Percentiles rank a stretch among this genome's conserved stretches.
Evolutionary conservation across 2,329 filamentous ascomycete species (phyloP).

Genomic region (Xylogone sp.): DNA sequence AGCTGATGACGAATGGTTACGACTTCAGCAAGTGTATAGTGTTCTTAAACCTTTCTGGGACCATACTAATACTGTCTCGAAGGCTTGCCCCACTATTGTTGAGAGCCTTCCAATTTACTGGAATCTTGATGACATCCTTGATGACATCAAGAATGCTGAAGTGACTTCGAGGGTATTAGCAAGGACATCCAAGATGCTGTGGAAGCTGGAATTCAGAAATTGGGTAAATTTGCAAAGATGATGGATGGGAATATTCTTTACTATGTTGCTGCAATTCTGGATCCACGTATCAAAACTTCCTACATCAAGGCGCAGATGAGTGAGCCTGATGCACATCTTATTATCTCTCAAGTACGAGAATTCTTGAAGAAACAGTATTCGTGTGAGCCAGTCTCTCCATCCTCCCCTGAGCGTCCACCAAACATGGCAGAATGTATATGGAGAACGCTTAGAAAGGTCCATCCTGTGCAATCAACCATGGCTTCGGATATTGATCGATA

Average conservation of each 20-base stretch:
- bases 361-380: no score
- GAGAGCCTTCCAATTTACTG: background rate
- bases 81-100: background rate
- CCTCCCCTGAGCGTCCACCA: background rate
- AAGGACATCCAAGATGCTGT: background rate
- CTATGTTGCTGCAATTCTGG: no score
- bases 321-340: no score
- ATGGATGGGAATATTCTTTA: no score
- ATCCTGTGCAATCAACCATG: background rate
- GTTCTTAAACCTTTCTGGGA: no score
- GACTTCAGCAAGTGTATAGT: no score
- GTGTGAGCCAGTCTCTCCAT: no score
- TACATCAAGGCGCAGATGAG: no score
- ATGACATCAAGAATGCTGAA: background rate
- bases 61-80: background rate
- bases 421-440: background rate
- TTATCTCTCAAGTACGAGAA: no score
- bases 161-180: background rate
- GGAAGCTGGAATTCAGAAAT: background rate
- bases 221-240: background rate
- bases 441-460: background rate
- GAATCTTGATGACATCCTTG: no score
- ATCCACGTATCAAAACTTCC: no score
- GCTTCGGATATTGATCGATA: background rate
- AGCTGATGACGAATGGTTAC: no score